These are phyloP conservation scores for Aureobasidium musti DNA, from an alignment of 2,329 filamentous ascomycete species.

Conservation along the genomic window DNA sequence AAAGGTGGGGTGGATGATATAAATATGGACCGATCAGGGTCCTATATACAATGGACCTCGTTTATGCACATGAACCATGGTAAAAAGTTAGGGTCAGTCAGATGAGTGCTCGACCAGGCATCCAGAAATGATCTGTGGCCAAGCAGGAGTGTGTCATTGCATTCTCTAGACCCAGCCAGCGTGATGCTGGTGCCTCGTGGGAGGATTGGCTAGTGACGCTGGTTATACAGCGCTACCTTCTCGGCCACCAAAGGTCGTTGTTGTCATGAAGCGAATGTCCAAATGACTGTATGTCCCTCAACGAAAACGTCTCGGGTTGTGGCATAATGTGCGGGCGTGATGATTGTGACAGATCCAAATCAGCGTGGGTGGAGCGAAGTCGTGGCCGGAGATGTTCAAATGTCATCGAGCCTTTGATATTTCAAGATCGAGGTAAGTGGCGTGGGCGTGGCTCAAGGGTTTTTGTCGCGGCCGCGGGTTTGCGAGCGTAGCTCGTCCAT, in stretches of 20 bases:
- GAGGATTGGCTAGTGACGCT: not conserved
- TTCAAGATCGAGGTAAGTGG: not conserved
- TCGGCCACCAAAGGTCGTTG: not conserved
- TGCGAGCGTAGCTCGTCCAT: conserved; percentile 54
- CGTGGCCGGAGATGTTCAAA: not conserved
- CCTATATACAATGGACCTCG: not conserved
- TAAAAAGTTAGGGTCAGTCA: not conserved
- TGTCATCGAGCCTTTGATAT: not conserved
- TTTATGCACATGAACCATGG: not conserved
- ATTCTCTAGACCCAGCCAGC: not conserved
- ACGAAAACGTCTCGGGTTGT: not conserved
- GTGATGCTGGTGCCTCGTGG: not conserved
- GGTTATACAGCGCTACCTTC: not conserved
- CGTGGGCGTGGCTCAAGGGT: not conserved
- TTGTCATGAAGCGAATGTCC: not conserved
- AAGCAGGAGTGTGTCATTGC: not conserved
- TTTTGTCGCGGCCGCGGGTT: conserved; percentile 39
- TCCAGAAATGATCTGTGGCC: not conserved
- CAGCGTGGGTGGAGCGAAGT: not conserved
- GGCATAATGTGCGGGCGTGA: not conserved
- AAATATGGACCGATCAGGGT: not conserved
- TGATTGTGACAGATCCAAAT: not conserved
- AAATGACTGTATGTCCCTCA: not conserved
- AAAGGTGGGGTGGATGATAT: not conserved
- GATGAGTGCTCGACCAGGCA: not conserved